Evolutionary conservation across 177 flowering plant genomes (phyloP), one percentile per base, ranked within the genome.

Genomic region (Vitis hybrid): DNA sequence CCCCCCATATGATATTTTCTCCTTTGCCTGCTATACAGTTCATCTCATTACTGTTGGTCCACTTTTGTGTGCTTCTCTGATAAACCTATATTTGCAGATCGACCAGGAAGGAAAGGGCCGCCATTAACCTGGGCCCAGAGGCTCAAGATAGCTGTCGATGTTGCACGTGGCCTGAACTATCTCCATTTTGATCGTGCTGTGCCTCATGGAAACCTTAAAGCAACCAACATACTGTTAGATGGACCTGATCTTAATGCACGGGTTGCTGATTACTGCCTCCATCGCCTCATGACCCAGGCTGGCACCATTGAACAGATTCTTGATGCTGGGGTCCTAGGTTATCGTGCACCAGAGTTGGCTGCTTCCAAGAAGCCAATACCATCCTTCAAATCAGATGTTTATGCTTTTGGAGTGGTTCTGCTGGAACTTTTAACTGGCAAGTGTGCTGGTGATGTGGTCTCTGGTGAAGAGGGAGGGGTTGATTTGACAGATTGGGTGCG

Each of bases 131-230:
- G 98, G 98, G 70, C 80, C 22, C 98, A 88, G 58, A 85, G 98
- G 76, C 92, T 93, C 56, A 95, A 95, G 73, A 87, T 95, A 65
- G 94, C 98, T 0, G 97, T 92, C 31, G 99, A 95, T 70, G 81
- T 92, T 60, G 99, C 97, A 52, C 97, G 98, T 57, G 98, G 99
- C 76, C 88, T 95, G 74, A 93, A 93, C 79, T 90, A 96, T 80
- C 97, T 96, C 80, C 99, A 96, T 83, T 92, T 96, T 65, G 99
- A 96, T 72, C 92, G 98, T 13, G 92, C 90, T 55, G 83, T 92
- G 31, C 98, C 97, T 1, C 99, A 93, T 33, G 98, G 99, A 10
- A 96, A 93, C 86, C 90, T 96, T 29, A 96, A 96, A 80, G 89
- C 99, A 58, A 86, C 93, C 62, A 96, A 96, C 74, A 53, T 93